Evolutionary conservation across 2,329 filamentous ascomycete species (phyloP).

Genomic region (Sordariomycetes sp.): DNA sequence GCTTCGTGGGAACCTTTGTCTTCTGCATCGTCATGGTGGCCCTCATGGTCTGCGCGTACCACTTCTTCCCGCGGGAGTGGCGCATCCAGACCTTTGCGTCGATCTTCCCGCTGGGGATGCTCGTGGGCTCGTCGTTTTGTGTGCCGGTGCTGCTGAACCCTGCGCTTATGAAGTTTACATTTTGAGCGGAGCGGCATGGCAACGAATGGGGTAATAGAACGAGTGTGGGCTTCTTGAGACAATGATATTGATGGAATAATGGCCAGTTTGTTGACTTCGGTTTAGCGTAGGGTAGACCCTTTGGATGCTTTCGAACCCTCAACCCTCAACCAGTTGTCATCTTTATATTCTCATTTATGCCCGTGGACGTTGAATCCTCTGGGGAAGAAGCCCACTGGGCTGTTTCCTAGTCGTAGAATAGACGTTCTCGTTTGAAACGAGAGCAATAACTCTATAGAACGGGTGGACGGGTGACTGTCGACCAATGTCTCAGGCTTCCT

Average conservation of each 20-base stretch:
- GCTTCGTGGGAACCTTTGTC: constrained; percentile 39
- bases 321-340: too few relatives aligned
- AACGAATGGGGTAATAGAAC: background rate
- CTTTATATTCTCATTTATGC: too few relatives aligned
- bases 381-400: too few relatives aligned
- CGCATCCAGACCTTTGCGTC: constrained; percentile 45
- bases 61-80: constrained; percentile 39
- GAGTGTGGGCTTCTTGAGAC: background rate
- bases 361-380: too few relatives aligned
- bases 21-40: constrained; percentile 33
- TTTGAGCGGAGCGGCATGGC: constrained; percentile 1
- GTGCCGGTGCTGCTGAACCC: constrained; percentile 52
- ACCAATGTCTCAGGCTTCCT: too few relatives aligned
- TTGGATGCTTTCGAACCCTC: background rate
- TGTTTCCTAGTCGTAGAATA: too few relatives aligned
- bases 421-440: too few relatives aligned
- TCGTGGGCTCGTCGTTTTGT: constrained; percentile 43
- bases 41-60: constrained; percentile 36
- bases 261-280: background rate
- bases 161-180: constrained; percentile 38
- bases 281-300: background rate
- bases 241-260: background rate
- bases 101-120: constrained; percentile 44
- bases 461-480: too few relatives aligned
- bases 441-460: too few relatives aligned